Evolutionary conservation across 768 basidiomycete species (phyloP).

Genomic region (Naematelia aurantialba): DNA sequence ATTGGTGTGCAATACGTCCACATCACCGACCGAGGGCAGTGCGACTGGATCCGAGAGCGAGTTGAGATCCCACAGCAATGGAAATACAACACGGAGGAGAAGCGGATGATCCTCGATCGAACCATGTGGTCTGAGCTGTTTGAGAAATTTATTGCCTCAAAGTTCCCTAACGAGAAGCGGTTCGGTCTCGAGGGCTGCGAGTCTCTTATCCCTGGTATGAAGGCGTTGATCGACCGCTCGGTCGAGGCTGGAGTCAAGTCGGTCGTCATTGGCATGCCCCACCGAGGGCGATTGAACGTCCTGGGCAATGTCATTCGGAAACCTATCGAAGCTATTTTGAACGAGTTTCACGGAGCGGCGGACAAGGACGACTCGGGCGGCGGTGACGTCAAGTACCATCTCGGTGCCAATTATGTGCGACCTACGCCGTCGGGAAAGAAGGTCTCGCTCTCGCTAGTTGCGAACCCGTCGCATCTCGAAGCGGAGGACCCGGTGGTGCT

Average conservation of each 20-base stretch:
- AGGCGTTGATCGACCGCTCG: conserved; percentile 96
- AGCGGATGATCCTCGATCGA: conserved; percentile 97
- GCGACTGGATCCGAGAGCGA: conserved; percentile 97
- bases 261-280: conserved; percentile 98
- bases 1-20: conserved; percentile 58
- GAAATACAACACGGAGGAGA: conserved; percentile 97
- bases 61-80: conserved; percentile 92
- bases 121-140: conserved; percentile 99
- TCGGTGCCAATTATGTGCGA: conserved; percentile 97
- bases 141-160: conserved; percentile 96
- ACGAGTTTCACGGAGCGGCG: conserved; percentile 80
- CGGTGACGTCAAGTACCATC: conserved; percentile 97
- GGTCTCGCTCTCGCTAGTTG: conserved; percentile 92
- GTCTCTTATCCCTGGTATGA: conserved; percentile 97
- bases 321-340: conserved; percentile 94
- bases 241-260: conserved; percentile 94
- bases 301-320: conserved; percentile 98
- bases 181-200: conserved; percentile 99
- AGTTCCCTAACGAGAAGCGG: conserved; percentile 98
- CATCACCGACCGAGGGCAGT: conserved; percentile 97
- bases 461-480: conserved; percentile 97
- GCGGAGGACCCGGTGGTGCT: conserved; percentile 98
- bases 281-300: conserved; percentile 96
- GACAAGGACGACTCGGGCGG: conserved; percentile 72
- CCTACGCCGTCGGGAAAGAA: conserved; percentile 98